These are phyloP conservation scores for Calocybe gambosa DNA, from an alignment of 1,284 basidiomycete species.

Conservation along the genomic window DNA sequence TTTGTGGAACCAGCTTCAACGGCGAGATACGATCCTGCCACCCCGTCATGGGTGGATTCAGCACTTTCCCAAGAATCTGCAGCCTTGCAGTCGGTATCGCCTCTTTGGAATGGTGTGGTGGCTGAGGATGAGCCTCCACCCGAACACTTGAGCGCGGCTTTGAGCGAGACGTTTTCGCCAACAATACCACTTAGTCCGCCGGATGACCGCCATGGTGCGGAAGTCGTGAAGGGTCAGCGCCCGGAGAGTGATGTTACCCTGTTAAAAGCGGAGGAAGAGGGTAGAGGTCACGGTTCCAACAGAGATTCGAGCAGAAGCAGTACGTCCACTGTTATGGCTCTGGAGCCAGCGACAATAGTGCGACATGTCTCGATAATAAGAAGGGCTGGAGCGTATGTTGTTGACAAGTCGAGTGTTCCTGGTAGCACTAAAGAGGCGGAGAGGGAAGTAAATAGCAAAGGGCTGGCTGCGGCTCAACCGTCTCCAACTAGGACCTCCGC, in stretches of 20 bases:
- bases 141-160: constrained; percentile 24
- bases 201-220: constrained; percentile 13
- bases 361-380: constrained; percentile 42
- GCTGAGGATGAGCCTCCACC: constrained; percentile 16
- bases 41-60: constrained; percentile 7
- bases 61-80: neutral
- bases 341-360: constrained; percentile 40
- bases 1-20: constrained; percentile 22
- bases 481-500: constrained; percentile 14
- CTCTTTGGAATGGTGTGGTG: constrained; percentile 12
- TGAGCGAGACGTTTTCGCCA: constrained; percentile 31
- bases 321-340: constrained; percentile 37
- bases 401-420: constrained; percentile 18
- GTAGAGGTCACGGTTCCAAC: constrained; percentile 23
- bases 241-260: constrained; percentile 11
- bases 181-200: constrained; percentile 29
- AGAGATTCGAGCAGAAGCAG: constrained; percentile 43
- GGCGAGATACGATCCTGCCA: constrained; percentile 18
- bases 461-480: constrained; percentile 1
- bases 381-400: constrained; percentile 41
- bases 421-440: constrained; percentile 1
- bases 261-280: constrained; percentile 14
- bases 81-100: constrained; percentile 6
- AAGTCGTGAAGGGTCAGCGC: constrained; percentile 7
- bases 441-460: constrained; percentile 3